Base-by-base conservation (phyloP, 257 asterid genomes). In the Fraxinus pennsylvanica region DNA sequence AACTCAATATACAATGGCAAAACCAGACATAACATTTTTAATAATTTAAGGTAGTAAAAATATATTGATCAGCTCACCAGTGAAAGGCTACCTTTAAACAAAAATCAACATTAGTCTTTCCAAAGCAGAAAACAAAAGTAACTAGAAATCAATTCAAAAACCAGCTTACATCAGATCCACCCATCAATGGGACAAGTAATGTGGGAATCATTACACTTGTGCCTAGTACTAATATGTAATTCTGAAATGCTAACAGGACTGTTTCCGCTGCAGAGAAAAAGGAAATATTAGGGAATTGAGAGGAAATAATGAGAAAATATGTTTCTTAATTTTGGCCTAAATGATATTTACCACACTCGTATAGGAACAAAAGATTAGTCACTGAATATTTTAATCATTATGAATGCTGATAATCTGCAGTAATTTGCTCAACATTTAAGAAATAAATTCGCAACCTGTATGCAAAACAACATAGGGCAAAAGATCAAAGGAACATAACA, bases 121-220 rank as follows among this genome's bases (percentile, higher is more conserved):
- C 35, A 39, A 59, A 38, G 39, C 25, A 12, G 68, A 38, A 68
- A 29, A 25, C 1, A 10, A 22, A 39, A 57, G 65, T 25, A 73
- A 77, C 30, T 45, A 25, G 6, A 75, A 81, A 69, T 32, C 19
- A 50, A 74, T 74, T 39, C n/a, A 76, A 41, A 73, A 76, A 43
- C 59, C 41, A 82, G 80, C 94, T 87, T 91, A 95, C 99, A 85
- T 95, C 91, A 35, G 88, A 86, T 85, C 99, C 99, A 1, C 99
- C 99, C 99, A 95, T 95, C 84, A 80, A 74, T 14, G 97, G 96
- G 76, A 95, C 99, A 14, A 95, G 96, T 66, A 83, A 21, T n/a
- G 99, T 83, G n/a, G 99, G 98, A 79, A 95, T 91, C 98, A 95
- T 93, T 73, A 91, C 98, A 78, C 97, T 95, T 59, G 97, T 91